These are phyloP conservation scores for Dichomitus squalens DNA, from an alignment of 1,284 basidiomycete genomes.

Conservation along the genomic window DNA sequence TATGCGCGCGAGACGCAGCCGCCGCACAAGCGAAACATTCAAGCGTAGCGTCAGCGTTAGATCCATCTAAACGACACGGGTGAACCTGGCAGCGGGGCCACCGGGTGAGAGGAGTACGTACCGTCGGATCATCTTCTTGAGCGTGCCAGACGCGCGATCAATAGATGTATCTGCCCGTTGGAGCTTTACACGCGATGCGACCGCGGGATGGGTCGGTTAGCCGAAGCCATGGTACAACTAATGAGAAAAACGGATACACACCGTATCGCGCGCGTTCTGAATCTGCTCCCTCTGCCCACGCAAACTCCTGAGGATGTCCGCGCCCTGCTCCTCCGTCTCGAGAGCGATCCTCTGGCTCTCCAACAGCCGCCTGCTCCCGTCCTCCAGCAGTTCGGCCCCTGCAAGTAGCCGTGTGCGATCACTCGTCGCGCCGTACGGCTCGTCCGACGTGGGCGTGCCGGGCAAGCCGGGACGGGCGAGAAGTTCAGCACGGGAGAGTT, in stretches of 20 bases:
- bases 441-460: conserved; percentile 66
- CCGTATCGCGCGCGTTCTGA: conserved; percentile 89
- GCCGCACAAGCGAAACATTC: background rate
- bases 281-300: conserved; percentile 93
- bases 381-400: conserved; percentile 75
- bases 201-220: background rate
- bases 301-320: conserved; percentile 89
- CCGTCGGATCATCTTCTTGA: conserved; percentile 78
- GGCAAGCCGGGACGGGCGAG: conserved; percentile 46
- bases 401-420: conserved; percentile 81
- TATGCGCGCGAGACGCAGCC: background rate
- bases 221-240: background rate
- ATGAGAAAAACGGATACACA: conserved; percentile 32
- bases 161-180: conserved; percentile 72
- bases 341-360: conserved; percentile 93
- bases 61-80: conserved; percentile 35
- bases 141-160: conserved; percentile 71
- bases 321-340: conserved; percentile 95
- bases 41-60: conserved; percentile 27
- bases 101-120: conserved; percentile 4
- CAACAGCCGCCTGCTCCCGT: conserved; percentile 81
- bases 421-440: conserved; percentile 68
- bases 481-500: conserved; percentile 62
- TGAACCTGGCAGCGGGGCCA: conserved; percentile 2
- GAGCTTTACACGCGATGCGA: conserved; percentile 43